Evolutionary conservation across 495 filamentous ascomycete species (phyloP).

Genomic region (Xylaria sp.): DNA sequence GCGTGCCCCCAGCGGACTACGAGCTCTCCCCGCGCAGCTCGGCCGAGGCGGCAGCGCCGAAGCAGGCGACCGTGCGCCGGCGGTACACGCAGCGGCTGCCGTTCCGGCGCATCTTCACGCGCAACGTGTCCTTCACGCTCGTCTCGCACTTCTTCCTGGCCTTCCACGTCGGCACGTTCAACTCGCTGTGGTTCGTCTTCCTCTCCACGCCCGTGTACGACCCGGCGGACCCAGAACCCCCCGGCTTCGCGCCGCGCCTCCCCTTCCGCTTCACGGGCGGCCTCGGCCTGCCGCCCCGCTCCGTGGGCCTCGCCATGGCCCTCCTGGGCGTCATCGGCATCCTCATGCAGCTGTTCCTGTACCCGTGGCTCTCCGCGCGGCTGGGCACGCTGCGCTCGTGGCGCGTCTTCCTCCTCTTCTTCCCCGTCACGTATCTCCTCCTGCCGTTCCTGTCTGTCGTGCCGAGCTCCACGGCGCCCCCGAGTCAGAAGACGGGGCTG

Average conservation of each 20-base stretch:
- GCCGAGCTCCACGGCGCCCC: conserved; percentile 66
- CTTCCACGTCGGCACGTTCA: conserved; percentile 83
- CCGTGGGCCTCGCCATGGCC: conserved; percentile 79
- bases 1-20: conserved; percentile 23
- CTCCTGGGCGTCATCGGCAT: conserved; percentile 82
- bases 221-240: conserved; percentile 40
- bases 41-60: conserved; percentile 19
- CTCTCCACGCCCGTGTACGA: conserved; percentile 80
- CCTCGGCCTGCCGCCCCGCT: conserved; percentile 74
- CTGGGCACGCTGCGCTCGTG: conserved; percentile 74
- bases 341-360: conserved; percentile 75
- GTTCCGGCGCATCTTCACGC: conserved; percentile 80
- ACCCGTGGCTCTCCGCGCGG: conserved; percentile 69
- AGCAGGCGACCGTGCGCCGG: conserved; percentile 19
- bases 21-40: conserved; percentile 41
- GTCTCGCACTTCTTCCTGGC: conserved; percentile 73
- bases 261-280: conserved; percentile 84
- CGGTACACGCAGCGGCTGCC: conserved; percentile 59
- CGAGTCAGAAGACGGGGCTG: conserved; percentile 67
- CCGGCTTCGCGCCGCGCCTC: conserved; percentile 47
- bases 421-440: conserved; percentile 75
- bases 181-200: conserved; percentile 84
- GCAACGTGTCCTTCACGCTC: conserved; percentile 72
- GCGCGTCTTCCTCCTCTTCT: conserved; percentile 71
- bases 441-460: conserved; percentile 76